Percentiles rank a stretch among this genome's conserved stretches.
These are phyloP conservation scores for Notholithocarpus densiflorus DNA, from an alignment of 306 rosid genomes.

Conservation along the genomic window DNA sequence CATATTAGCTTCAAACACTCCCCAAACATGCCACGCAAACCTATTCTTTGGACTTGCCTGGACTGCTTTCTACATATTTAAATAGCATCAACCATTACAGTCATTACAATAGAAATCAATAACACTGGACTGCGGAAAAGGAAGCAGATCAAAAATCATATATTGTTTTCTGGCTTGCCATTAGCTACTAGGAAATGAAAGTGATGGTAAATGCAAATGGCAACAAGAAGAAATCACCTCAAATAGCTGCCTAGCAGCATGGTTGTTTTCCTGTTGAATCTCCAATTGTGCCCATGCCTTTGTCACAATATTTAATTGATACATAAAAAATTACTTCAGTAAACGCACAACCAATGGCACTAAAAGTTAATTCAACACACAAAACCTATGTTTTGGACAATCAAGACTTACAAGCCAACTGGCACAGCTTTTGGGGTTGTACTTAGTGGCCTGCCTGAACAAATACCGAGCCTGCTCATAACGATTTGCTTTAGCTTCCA, in stretches of 20 bases:
- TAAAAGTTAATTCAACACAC: constrained; percentile 10
- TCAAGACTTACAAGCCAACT: constrained; percentile 92
- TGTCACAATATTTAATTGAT: constrained; percentile 8
- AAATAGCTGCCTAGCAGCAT: constrained; percentile 67
- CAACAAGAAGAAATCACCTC: constrained; percentile 51
- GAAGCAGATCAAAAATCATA: neutral
- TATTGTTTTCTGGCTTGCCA: neutral
- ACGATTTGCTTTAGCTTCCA: constrained; percentile 81
- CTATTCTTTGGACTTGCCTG: constrained; percentile 96
- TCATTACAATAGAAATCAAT: constrained; percentile 2
- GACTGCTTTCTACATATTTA: constrained; percentile 64
- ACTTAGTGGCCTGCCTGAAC: constrained; percentile 83
- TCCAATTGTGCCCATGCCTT: constrained; percentile 99
- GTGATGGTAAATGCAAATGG: neutral
- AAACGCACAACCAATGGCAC: neutral
- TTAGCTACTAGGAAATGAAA: neutral
- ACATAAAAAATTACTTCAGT: neutral
- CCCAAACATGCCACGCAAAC: constrained; percentile 98
- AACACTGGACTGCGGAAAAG: neutral
- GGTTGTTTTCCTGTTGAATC: constrained; percentile 71
- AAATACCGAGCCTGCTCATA: constrained; percentile 81
- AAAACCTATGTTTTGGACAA: constrained; percentile 1
- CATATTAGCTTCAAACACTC: constrained; percentile 76
- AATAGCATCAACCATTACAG: constrained; percentile 11
- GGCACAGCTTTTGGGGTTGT: constrained; percentile 92